Evolutionary conservation across 163 green algal species (phyloP).

Genomic region (Chlorella variabilis): DNA sequence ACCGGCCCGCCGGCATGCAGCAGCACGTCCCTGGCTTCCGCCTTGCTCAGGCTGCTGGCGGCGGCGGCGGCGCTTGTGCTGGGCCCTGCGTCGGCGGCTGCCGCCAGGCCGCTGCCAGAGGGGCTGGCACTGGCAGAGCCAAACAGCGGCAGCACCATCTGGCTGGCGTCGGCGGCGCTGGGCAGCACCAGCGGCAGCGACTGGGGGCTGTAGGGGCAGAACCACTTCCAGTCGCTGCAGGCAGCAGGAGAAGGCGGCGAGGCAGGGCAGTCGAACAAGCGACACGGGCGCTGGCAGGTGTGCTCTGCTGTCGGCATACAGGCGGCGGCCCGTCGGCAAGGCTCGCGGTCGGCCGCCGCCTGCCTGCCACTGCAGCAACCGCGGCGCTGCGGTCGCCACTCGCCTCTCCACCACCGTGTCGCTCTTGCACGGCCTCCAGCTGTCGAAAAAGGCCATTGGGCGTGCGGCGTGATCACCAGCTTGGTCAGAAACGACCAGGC

Average conservation of each 20-base stretch:
- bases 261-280: too few relatives aligned
- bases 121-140: conserved; percentile 2
- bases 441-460: conserved; percentile 13
- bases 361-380: background rate
- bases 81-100: background rate
- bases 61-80: background rate
- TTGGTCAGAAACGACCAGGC: too few relatives aligned
- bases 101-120: conserved; percentile 4
- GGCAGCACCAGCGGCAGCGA: conserved; percentile 25
- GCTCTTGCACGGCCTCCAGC: background rate
- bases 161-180: background rate
- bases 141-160: conserved; percentile 2
- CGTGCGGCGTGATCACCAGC: too few relatives aligned
- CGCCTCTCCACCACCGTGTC: background rate
- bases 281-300: too few relatives aligned
- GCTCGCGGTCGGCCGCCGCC: background rate
- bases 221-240: conserved; percentile 22
- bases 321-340: too few relatives aligned
- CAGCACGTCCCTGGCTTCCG: conserved; percentile 17
- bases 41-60: background rate
- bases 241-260: background rate
- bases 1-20: conserved; percentile 29
- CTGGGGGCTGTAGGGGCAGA: conserved; percentile 11
- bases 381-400: background rate
- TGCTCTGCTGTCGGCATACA: too few relatives aligned